Evolutionary conservation across 129 eudicot species (phyloP).

Genomic region (Rutidosis leptorrhynchoides): DNA sequence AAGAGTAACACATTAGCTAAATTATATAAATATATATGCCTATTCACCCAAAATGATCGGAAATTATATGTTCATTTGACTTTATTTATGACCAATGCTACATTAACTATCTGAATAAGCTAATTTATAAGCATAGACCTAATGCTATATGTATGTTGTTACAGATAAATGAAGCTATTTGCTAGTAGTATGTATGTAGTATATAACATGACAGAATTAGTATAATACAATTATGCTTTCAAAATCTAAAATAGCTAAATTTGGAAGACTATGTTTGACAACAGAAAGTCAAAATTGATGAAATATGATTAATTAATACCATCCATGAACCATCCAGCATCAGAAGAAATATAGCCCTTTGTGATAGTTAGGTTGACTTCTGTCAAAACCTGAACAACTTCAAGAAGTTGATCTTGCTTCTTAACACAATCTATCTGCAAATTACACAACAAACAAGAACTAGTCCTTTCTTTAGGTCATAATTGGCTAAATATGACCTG

Average conservation of each 20-base stretch:
- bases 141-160: background rate
- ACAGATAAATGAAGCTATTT: background rate
- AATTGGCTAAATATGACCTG: constrained; percentile 2
- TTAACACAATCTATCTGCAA: constrained; percentile 68
- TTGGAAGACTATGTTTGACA: background rate
- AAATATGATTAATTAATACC: constrained; percentile 48
- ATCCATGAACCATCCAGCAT: constrained; percentile 91
- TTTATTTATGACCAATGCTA: background rate
- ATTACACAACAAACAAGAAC: constrained; percentile 9
- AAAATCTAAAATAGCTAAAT: background rate
- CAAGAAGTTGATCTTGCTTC: constrained; percentile 69
- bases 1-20: background rate
- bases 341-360: constrained; percentile 72
- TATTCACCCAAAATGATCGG: too few relatives aligned
- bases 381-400: constrained; percentile 71
- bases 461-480: constrained; percentile 6
- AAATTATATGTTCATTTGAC: too few relatives aligned
- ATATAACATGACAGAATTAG: background rate
- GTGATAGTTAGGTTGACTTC: constrained; percentile 67
- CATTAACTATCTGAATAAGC: too few relatives aligned
- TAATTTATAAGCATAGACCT: background rate
- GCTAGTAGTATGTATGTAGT: background rate
- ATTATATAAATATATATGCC: constrained; percentile 20
- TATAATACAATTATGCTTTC: background rate
- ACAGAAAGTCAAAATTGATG: background rate